Base-by-base conservation (phyloP, 2,329 filamentous ascomycete species). In the Clarireedia sp. region DNA sequence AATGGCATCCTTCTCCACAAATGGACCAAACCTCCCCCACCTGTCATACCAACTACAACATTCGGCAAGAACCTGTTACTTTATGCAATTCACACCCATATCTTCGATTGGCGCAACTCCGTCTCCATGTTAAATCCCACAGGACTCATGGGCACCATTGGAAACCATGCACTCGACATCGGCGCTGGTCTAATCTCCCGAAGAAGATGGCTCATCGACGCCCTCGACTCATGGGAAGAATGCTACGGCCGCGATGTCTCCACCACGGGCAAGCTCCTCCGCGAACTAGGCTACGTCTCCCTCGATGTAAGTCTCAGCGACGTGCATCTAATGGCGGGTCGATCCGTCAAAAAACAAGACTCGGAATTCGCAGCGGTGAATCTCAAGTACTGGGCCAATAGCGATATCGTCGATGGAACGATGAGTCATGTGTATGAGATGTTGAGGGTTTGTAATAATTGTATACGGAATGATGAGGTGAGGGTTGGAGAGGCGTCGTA, bases 81-180 rank as follows among this genome's bases (percentile, higher is more conserved):
- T n/a, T 67, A 67, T 41, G 63, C 64, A 3, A 55, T 67, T 1
- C 65, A 66, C 46, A 64, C 63, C 1, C 64, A 65, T 33, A 64
- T 67, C 24, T 67, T 66, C 44, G 65, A 67, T 48, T 67, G 65
- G 65, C 62, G 65, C 2, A 60, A 63, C 55, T 55, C 60, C 10
- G 64, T 63, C 5, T 59, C 51, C 3, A 67, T 67, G 65, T 57
- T 66, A 26, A 66, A 66, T 38, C 65, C 65, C 0, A 67, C 65
- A 0, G 65, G 64, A 8, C 48, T 67, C 0, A 63, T 63, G 55
- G 65, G 64, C 3, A 60, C 62, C 1, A 60, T 63, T 14, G 60
- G 62, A 3, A 63, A 62, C 33, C 59, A 59, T 1, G 62, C 61
- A 14, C 58, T 62, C 9, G 61, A 64, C 19, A 63, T 67, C 21